phyloP scores from a whole-genome alignment of 2,329 filamentous ascomycete genomes.

The Colletotrichum aenigma region DNA sequence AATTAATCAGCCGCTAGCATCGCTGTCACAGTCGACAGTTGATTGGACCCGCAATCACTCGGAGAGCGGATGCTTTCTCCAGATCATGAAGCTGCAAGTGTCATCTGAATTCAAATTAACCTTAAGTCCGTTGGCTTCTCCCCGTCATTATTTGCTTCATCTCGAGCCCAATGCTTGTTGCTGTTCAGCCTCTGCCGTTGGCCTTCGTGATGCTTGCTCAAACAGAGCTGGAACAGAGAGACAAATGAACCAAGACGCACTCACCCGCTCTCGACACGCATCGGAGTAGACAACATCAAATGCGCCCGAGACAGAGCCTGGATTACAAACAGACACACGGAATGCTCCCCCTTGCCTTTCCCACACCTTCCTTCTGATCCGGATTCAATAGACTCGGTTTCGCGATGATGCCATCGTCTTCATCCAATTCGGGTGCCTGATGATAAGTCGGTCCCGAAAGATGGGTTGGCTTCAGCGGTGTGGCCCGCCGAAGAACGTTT shows the following conservation, averaged over 20 bases:
- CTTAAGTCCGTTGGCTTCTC: neutral
- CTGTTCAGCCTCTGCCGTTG: neutral
- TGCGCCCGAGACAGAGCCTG: neutral
- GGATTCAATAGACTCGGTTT: neutral
- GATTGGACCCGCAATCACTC: neutral
- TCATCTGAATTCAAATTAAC: neutral
- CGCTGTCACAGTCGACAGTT: neutral
- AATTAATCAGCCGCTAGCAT: neutral
- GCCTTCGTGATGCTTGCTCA: neutral
- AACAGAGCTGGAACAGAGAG: neutral
- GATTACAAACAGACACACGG: neutral
- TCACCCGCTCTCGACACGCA: neutral
- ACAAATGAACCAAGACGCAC: neutral
- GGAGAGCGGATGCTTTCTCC: neutral
- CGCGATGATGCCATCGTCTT: neutral
- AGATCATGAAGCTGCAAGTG: neutral
- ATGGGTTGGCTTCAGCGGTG: neutral
- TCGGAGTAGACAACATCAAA: neutral
- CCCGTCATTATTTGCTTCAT: neutral
- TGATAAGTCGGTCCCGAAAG: neutral
- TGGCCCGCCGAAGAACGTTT: neutral
- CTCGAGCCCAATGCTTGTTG: neutral
- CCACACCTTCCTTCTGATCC: neutral
- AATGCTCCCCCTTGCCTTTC: neutral
- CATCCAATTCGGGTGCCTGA: neutral